Evolutionary conservation across 2,329 filamentous ascomycete species (phyloP).

Genomic region (Aureobasidium pullulans): DNA sequence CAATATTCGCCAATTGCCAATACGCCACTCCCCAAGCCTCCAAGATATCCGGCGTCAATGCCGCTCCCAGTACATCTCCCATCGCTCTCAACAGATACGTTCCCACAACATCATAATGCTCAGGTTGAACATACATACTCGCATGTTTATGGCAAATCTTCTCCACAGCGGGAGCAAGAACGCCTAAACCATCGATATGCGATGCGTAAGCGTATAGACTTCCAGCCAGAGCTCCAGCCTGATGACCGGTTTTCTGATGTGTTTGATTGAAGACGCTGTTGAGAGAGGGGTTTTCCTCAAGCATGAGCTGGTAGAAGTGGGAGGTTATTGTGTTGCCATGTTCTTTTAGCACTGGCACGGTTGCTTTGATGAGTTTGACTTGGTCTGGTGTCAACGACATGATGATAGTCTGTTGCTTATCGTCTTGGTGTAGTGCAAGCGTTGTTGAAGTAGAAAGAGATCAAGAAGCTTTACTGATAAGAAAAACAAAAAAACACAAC

Average conservation of each 20-base stretch:
- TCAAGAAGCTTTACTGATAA: not conserved
- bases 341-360: slow-evolving; percentile 59
- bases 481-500: not conserved
- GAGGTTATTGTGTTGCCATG: slow-evolving; percentile 62
- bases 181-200: slow-evolving; percentile 62
- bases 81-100: slow-evolving; percentile 63
- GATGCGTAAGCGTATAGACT: slow-evolving; percentile 64
- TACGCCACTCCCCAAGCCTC: slow-evolving; percentile 66
- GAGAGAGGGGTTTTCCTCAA: slow-evolving; percentile 57
- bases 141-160: slow-evolving; percentile 72
- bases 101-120: slow-evolving; percentile 65
- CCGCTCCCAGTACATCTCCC: slow-evolving; percentile 57
- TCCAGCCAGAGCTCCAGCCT: slow-evolving; percentile 61
- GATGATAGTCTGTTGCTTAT: not conserved
- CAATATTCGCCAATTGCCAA: slow-evolving; percentile 61
- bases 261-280: slow-evolving; percentile 65
- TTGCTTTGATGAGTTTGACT: slow-evolving; percentile 59
- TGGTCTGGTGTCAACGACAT: slow-evolving; percentile 53
- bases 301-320: slow-evolving; percentile 65
- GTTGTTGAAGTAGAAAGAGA: not conserved
- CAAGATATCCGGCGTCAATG: slow-evolving; percentile 56
- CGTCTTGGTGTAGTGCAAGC: not conserved
- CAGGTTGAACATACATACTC: slow-evolving; percentile 58
- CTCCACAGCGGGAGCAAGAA: slow-evolving; percentile 51
- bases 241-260: slow-evolving; percentile 60